Evolutionary conservation across 2,329 filamentous ascomycete species (phyloP), one percentile per base, ranked within the genome.

Genomic region (Escovopsis sp.): DNA sequence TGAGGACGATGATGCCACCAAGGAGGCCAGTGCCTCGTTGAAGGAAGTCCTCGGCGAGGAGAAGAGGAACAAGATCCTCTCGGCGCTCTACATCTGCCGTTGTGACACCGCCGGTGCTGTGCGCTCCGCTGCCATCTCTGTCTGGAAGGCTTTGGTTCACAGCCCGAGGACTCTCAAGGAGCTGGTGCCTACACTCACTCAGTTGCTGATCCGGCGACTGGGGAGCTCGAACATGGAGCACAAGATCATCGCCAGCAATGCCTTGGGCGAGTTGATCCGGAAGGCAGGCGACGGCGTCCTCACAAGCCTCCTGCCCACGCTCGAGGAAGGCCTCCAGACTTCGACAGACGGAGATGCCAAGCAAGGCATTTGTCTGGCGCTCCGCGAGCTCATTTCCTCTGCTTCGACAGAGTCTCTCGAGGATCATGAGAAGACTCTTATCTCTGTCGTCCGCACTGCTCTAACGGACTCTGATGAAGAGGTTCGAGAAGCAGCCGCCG

Each of bases 221-320:
- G 90, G 86, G 42, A 96, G 87, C 55, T 81, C 87, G 31, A 96
- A 94, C 52, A 87, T 93, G 79, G 90, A 98, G 57, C 90, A 98
- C 58, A 96, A 94, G 65, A 81, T 94, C 47, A 98, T 98, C 65
- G 90, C 92, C 45, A 88, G 88, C 55, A 96, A 96, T 56, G 86
- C 90, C 33, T 70, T 98, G 37, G 90, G 90, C 51, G 90, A 98
- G 55, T 75, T 98, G 45, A 96, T 98, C 51, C 79, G 90, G 50
- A 94, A 94, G 60, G 88, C 90, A 50, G 90, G 92, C 41, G 90
- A 98, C 55, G 81, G 85, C 37, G 87, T 98, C 38, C 67, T 98
- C 43, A 75, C 86, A 17, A 92, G 76, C 30, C 63, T 98, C 40
- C 63, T 98, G 41, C 90, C 90, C 21, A 93, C 87, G 25, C 72